A percentile compares a stretch with the other conserved stretches of the same genome.
These are phyloP conservation scores for Vigna hirtella DNA, from an alignment of 306 rosid genomes.

Conservation along the genomic window DNA sequence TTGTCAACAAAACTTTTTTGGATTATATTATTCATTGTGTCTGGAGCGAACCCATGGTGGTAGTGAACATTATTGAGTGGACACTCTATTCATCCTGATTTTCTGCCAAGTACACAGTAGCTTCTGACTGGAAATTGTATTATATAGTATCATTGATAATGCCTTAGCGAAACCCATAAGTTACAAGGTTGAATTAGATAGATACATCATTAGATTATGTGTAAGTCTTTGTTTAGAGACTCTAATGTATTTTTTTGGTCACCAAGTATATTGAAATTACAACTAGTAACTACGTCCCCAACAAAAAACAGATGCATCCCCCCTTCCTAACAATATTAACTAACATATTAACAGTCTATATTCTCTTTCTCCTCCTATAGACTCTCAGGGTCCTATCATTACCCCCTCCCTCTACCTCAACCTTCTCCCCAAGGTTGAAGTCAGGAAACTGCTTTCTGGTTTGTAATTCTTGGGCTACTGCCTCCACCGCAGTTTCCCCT, in stretches of 20 bases:
- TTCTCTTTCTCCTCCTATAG: no score
- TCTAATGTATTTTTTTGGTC: background rate
- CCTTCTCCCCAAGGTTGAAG: no score
- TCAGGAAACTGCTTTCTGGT: no score
- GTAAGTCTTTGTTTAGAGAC: background rate
- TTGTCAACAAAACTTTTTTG: slow-evolving; percentile 28
- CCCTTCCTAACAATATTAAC: no score
- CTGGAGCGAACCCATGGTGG: slow-evolving; percentile 22
- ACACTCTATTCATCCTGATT: slow-evolving; percentile 3
- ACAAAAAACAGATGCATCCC: no score
- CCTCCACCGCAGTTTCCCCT: no score
- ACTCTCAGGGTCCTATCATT: no score
- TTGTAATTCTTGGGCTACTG: no score
- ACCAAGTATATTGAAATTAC: slow-evolving; percentile 23
- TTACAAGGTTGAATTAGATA: background rate
- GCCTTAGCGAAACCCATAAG: background rate
- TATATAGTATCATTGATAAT: slow-evolving; percentile 15
- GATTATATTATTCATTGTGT: slow-evolving; percentile 11
- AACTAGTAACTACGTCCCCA: no score
- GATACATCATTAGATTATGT: slow-evolving; percentile 33
- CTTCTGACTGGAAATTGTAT: slow-evolving; percentile 26
- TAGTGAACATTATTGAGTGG: slow-evolving; percentile 1
- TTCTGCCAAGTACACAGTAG: slow-evolving; percentile 14
- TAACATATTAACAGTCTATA: no score
- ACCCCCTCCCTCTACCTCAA: no score